Conservation (phyloP, 495 filamentous ascomycete genomes). For the Hypoxylon lienhwacheense region DNA sequence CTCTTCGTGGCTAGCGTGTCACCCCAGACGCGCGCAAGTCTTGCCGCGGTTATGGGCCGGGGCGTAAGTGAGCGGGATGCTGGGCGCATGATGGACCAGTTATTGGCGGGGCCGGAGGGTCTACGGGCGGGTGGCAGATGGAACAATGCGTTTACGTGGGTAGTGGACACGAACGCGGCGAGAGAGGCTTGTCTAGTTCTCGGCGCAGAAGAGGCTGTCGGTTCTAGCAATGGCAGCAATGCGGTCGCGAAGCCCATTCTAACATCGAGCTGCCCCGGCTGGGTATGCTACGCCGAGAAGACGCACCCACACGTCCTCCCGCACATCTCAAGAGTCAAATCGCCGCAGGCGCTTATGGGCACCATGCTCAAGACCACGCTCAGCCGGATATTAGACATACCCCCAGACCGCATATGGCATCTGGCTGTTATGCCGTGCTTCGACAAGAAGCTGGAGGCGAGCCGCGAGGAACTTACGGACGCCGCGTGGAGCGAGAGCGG, state of each 20-base stretch:
- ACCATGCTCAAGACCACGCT: conserved; percentile 85
- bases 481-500: conserved; percentile 63
- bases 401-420: conserved; percentile 86
- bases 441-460: conserved; percentile 97
- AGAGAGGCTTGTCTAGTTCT: conserved; percentile 75
- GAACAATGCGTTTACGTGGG: conserved; percentile 78
- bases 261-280: conserved; percentile 90
- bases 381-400: conserved; percentile 66
- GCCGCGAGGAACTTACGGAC: conserved; percentile 87
- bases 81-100: conserved; percentile 77
- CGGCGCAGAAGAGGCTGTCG: conserved; percentile 74
- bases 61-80: conserved; percentile 72
- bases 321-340: conserved; percentile 88
- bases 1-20: conserved; percentile 90
- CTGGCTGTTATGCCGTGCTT: conserved; percentile 97
- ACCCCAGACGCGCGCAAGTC: conserved; percentile 82
- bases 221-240: conserved; percentile 9
- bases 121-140: conserved; percentile 67
- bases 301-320: conserved; percentile 91
- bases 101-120: conserved; percentile 71
- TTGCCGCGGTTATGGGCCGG: conserved; percentile 81
- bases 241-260: conserved; percentile 67
- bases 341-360: conserved; percentile 87
- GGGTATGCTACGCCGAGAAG: conserved; percentile 99
- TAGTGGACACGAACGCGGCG: conserved; percentile 82